Evolutionary conservation across 1,284 basidiomycete genomes (phyloP), one percentile per base, ranked within the genome.

Genomic region (Apiotrichum domesticum): DNA sequence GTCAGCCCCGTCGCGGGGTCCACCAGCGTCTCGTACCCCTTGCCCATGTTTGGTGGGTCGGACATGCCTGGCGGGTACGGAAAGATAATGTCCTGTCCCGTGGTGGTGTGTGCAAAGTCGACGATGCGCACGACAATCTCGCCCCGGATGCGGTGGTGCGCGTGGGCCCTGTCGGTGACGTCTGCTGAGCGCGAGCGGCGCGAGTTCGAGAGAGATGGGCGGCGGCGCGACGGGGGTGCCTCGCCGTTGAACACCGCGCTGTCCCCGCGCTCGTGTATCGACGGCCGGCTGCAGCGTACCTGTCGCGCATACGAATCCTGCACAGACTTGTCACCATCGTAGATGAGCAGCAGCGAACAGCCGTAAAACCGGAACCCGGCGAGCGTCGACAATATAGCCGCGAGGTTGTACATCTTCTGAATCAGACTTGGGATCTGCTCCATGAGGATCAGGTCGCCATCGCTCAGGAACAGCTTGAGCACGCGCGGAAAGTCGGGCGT

Each of bases 61-160:
- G 64, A 59, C 15, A 66, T 51, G 9, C 64, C 67, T 1, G 47
- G 15, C 0, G 74, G 72, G 32, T 76, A 73, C 9, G 86, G 84
- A 40, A 49, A 62, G 54, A 88, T 74, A 82, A 92, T 98, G 75
- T 99, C 96, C 46, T 83, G 81, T 6, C 95, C 95, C 0, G 94
- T 98, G 7, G 94, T 98, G 58, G 95, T 98, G 74, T 98, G 95
- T 6, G 95, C 96, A 78, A 99, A 99, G 77, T 99, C 95, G 58
- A 99, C 96, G 56, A 99, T 86, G 34, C 94, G 89, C 63, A 98
- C 89, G 68, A 90, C 92, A 58, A 98, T 84, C 75, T 96, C 92
- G 43, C 96, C 96, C 29, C 90, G 85, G 69, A 85, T 86, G 48
- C 84, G 82, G 35, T 57, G 63, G 21, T 67, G 62, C 32, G 63